These are phyloP conservation scores for Calvatia gigantea DNA, from an alignment of 768 basidiomycete species.

Conservation along the genomic window DNA sequence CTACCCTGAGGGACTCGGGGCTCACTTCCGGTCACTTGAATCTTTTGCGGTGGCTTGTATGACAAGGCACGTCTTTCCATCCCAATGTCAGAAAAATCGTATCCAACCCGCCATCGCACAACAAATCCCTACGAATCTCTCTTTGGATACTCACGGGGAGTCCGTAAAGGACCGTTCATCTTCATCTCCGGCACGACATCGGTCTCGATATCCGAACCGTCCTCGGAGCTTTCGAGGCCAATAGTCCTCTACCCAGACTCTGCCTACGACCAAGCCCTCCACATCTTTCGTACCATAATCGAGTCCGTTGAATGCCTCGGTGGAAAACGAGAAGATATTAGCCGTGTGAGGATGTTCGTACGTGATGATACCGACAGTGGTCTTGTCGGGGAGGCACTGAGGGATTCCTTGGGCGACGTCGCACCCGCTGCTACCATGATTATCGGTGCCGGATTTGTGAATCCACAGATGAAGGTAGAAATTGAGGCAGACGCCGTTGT, in stretches of 20 bases:
- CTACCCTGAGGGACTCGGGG: too few species aligned
- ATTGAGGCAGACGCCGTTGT: conserved; percentile 51
- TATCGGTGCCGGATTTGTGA: conserved; percentile 43
- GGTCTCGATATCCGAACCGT: conserved; percentile 1
- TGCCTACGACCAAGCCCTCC: conserved; percentile 41
- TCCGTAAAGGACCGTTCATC: conserved; percentile 49
- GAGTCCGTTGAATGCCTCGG: conserved; percentile 39
- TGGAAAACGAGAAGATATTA: conserved; percentile 39
- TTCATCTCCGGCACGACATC: conserved; percentile 54
- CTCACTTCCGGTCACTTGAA: too few species aligned
- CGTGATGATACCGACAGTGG: conserved; percentile 34
- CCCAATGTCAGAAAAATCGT: background rate
- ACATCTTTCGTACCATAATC: conserved; percentile 43
- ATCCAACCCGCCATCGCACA: conserved; percentile 25
- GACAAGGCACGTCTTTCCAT: too few species aligned
- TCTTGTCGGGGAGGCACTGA: conserved; percentile 36
- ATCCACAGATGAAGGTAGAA: conserved; percentile 48
- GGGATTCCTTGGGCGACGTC: conserved; percentile 38
- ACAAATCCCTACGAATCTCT: conserved; percentile 46
- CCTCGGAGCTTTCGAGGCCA: background rate
- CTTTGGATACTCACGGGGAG: conserved; percentile 51
- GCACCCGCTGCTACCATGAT: conserved; percentile 53
- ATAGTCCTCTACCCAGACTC: conserved; percentile 36
- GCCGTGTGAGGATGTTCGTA: conserved; percentile 49
- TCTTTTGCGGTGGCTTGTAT: too few species aligned